Evolutionary conservation across 1,284 basidiomycete species (phyloP), one percentile per base, ranked within the genome.

Genomic region (Salmacisia buchloeana): DNA sequence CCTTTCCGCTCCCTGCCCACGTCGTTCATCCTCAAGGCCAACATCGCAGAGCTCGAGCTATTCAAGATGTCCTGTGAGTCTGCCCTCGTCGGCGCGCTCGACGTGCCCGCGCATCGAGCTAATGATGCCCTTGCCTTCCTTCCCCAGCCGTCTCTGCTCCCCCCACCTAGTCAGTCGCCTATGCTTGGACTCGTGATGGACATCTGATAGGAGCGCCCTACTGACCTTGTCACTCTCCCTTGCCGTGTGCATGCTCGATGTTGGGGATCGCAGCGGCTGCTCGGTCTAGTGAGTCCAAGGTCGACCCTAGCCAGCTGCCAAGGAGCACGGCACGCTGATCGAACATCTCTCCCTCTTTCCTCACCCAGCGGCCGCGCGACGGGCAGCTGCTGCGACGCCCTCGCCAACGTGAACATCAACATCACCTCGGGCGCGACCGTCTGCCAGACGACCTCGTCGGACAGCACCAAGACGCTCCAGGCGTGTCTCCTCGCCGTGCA

Each of bases 341-440:
- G 18, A 15, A 15, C 39, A 5, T 5, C 39, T 43, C 39, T 18
- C 23, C 39, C 23, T 15, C 23, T 21, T 18, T 43, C 5, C 23
- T 4, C 39, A 5, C 39, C 31, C 49, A 54, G 49, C 29, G 27
- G 49, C 49, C 6, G 25, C 25, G 49, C 13, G 21, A 54, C 27
- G 18, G 49, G 49, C 49, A n/a, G 21, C 49, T 54, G 49, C 49
- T 54, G 49, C 49, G 15, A 54, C 49, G 10, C 49, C 49, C 5
- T 54, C 21, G 29, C 49, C 25, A 31, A n/a, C n/a, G n/a, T 33
- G 18, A 29, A 15, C 27, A 18, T 54, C 27, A 54, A 54, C 49
- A 54, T 54, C 49, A 54, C 49, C 49, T 54, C 49, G 6, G 49
- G 49, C 29, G 49, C 49, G 9, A 54, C 23, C 49, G 49, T 54